phyloP scores from a whole-genome alignment of 352 stramenopile genomes.

The Phytophthora meadii region DNA sequence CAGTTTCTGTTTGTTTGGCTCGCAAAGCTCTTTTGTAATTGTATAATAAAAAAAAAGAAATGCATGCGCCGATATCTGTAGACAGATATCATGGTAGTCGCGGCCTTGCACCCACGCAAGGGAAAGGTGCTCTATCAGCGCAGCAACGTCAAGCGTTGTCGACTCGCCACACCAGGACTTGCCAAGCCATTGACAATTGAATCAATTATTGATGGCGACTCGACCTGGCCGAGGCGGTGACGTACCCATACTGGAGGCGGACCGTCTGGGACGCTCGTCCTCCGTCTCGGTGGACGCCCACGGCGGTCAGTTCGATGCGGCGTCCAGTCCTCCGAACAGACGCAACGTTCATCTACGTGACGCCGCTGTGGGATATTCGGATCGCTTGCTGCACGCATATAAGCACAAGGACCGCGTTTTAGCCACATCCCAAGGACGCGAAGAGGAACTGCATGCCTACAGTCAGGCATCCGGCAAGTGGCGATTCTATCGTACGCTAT shows the following conservation, averaged over 20 bases:
- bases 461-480: slow-evolving; percentile 50
- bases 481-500: slow-evolving; percentile 77
- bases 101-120: slow-evolving; percentile 2
- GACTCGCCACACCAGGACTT: slow-evolving; percentile 13
- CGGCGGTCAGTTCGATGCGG: slow-evolving; percentile 17
- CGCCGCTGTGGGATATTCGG: slow-evolving; percentile 32
- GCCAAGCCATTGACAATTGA: background rate
- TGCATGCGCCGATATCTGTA: no score
- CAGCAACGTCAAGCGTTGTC: slow-evolving; percentile 9
- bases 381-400: slow-evolving; percentile 31
- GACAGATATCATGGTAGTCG: background rate
- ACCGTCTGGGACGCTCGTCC: slow-evolving; percentile 26
- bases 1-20: no score
- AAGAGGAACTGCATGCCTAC: slow-evolving; percentile 66
- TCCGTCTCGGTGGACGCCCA: slow-evolving; percentile 29
- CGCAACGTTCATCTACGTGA: slow-evolving; percentile 32
- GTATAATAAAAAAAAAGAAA: no score
- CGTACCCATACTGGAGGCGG: slow-evolving; percentile 40
- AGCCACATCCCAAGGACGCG: slow-evolving; percentile 55
- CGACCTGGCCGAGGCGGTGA: slow-evolving; percentile 29
- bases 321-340: slow-evolving; percentile 18
- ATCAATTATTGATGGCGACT: slow-evolving; percentile 29
- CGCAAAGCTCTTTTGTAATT: no score
- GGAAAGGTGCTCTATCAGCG: background rate
- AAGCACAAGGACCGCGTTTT: slow-evolving; percentile 50